Evolutionary conservation across 176 grass and related monocot species (phyloP).

Genomic region (Juncus inflexus): DNA sequence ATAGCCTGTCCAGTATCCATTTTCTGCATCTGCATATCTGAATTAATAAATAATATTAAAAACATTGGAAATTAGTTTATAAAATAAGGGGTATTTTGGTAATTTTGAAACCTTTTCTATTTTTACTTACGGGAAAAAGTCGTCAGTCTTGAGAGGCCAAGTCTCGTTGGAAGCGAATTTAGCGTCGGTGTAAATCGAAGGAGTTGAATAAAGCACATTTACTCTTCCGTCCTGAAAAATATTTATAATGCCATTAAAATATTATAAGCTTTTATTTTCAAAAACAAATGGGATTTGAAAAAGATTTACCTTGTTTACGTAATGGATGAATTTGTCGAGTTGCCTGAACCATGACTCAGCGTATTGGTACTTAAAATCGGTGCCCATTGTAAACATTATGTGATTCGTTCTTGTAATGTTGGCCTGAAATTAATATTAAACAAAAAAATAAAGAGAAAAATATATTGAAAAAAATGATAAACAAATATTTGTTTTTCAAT

Average conservation of each 20-base stretch:
- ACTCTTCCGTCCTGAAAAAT: constrained; percentile 81
- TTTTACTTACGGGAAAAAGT: constrained; percentile 89
- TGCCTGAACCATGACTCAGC: constrained; percentile 93
- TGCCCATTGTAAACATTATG: constrained; percentile 99
- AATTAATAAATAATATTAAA: constrained; percentile 30
- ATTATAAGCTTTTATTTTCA: constrained; percentile 4
- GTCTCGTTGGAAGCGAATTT: constrained; percentile 72
- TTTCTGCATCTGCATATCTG: constrained; percentile 88
- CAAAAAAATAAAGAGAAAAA: background rate
- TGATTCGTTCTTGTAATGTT: constrained; percentile 95
- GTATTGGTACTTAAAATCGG: constrained; percentile 98
- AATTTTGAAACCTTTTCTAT: no score
- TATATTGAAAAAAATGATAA: background rate
- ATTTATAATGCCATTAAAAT: background rate
- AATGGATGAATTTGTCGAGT: constrained; percentile 95
- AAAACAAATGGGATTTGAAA: background rate
- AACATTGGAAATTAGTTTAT: background rate
- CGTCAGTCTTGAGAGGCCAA: constrained; percentile 91
- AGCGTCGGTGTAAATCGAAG: constrained; percentile 96
- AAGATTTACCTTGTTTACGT: constrained; percentile 76
- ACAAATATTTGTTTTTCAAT: background rate
- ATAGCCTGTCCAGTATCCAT: constrained; percentile 94
- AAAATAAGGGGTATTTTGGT: background rate
- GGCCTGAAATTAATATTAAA: constrained; percentile 44
- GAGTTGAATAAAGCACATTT: constrained; percentile 95